phyloP scores from a whole-genome alignment of 768 basidiomycete species.

The Suillus ampliporus region DNA sequence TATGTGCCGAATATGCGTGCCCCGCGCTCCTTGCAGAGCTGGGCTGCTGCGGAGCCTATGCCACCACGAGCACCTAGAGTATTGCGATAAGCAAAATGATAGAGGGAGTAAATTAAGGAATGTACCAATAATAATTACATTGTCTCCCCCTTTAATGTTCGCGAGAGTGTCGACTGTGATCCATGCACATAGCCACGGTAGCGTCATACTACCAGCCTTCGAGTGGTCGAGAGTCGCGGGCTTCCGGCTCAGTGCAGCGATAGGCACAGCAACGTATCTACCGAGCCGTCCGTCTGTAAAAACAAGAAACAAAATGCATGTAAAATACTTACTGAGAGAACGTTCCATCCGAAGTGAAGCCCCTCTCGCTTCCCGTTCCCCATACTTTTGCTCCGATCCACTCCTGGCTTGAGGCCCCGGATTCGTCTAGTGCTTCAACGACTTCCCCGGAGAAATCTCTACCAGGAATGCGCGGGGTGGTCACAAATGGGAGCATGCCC shows the following conservation, averaged over 20 bases:
- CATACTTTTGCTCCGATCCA: constrained; percentile 40
- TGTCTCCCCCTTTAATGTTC: constrained; percentile 37
- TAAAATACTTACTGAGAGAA: constrained; percentile 38
- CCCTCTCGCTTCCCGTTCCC: constrained; percentile 40
- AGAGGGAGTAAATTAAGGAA: no score
- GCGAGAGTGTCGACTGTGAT: constrained; percentile 42
- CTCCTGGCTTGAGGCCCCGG: constrained; percentile 18
- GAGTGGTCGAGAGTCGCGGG: constrained; percentile 30
- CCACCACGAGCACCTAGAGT: constrained; percentile 39
- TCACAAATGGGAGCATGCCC: constrained; percentile 38
- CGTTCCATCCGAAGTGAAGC: constrained; percentile 38
- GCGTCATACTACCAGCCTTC: constrained; percentile 39
- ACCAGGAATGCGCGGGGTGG: constrained; percentile 36
- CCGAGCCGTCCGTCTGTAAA: background rate
- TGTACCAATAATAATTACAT: constrained; percentile 39
- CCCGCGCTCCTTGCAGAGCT: constrained; percentile 37
- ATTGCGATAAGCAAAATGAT: background rate
- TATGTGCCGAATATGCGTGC: constrained; percentile 42
- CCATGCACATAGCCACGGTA: constrained; percentile 43
- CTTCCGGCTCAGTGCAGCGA: constrained; percentile 37
- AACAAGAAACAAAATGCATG: background rate
- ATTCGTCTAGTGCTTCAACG: constrained; percentile 34
- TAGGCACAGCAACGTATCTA: constrained; percentile 37
- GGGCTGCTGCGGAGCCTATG: constrained; percentile 40
- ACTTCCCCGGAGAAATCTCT: constrained; percentile 43